A percentile compares a stretch with the other conserved stretches of the same genome.
phyloP scores from a whole-genome alignment of 2,329 filamentous ascomycete genomes.

The Pseudogymnoascus sp. region DNA sequence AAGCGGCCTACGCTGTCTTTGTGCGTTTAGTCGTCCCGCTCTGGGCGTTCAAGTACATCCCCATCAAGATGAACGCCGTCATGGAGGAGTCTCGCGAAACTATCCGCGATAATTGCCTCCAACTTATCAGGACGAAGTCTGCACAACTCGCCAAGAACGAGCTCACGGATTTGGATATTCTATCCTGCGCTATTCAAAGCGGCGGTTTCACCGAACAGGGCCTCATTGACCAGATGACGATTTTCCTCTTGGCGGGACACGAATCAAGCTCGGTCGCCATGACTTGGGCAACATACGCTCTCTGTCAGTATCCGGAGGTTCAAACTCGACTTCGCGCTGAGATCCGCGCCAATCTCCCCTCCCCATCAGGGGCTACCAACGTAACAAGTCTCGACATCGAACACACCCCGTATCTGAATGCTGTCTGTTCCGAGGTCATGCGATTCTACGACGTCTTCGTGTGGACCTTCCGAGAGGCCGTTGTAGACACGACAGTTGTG shows the following conservation, averaged over 20 bases:
- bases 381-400: constrained; percentile 55
- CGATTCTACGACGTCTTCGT: constrained; percentile 63
- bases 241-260: constrained; percentile 74
- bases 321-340: constrained; percentile 62
- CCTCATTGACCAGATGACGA: constrained; percentile 82
- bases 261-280: constrained; percentile 72
- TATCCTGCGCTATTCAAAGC: constrained; percentile 70
- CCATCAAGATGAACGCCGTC: constrained; percentile 61
- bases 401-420: constrained; percentile 68
- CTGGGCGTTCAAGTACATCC: constrained; percentile 53
- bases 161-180: constrained; percentile 57
- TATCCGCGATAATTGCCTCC: constrained; percentile 57
- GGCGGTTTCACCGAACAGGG: constrained; percentile 69
- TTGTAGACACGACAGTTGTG: constrained; percentile 54
- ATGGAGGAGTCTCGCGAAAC: constrained; percentile 45
- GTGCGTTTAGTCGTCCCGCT: constrained; percentile 53
- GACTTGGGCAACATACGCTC: constrained; percentile 63
- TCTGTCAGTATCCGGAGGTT: constrained; percentile 56
- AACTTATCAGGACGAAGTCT: constrained; percentile 65
- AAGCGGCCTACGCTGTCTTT: constrained; percentile 48
- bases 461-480: constrained; percentile 55
- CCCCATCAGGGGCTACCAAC: constrained; percentile 31
- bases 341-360: constrained; percentile 52
- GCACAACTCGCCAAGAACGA: constrained; percentile 41
- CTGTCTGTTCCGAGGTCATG: constrained; percentile 68